Evolutionary conservation across 2,329 filamentous ascomycete species (phyloP).

Genomic region (Penicillium digitatum): DNA sequence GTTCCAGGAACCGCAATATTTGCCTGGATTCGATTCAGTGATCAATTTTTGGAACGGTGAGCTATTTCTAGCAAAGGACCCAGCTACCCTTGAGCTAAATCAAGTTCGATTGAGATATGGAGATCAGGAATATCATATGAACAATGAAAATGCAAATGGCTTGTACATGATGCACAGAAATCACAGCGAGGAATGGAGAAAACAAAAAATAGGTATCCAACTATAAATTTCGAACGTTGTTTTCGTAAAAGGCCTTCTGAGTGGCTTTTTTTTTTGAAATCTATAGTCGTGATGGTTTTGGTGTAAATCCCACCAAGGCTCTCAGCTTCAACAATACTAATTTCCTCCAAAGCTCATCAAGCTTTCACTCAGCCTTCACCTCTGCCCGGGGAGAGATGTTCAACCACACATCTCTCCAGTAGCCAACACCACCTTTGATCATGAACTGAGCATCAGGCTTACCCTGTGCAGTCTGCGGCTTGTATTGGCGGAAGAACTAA

Average conservation of each 20-base stretch:
- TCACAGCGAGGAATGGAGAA: not conserved
- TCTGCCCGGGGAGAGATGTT: slow-evolving; percentile 27
- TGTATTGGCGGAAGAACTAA: slow-evolving; percentile 33
- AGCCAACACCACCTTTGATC: slow-evolving; percentile 35
- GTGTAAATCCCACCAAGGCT: too few relatives aligned
- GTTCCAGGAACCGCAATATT: not conserved
- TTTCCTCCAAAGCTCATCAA: not conserved
- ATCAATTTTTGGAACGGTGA: not conserved
- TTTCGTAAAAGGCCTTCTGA: not conserved
- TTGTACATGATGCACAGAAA: not conserved
- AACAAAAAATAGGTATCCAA: not conserved
- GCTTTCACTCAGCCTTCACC: slow-evolving; percentile 11
- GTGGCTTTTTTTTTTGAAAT: not conserved
- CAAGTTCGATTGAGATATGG: too few relatives aligned
- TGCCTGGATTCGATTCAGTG: not conserved
- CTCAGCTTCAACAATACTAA: not conserved
- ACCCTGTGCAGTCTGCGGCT: slow-evolving; percentile 18
- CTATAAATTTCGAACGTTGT: not conserved
- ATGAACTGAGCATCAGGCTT: slow-evolving; percentile 30
- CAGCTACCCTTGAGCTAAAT: not conserved
- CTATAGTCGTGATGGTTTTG: too few relatives aligned
- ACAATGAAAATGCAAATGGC: not conserved
- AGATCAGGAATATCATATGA: too few relatives aligned
- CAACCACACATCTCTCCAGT: slow-evolving; percentile 33
- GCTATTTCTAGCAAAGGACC: not conserved